Evolutionary conservation across 2,329 filamentous ascomycete species (phyloP), one percentile per base, ranked within the genome.

Genomic region (Bimuria novae-zelandiae): DNA sequence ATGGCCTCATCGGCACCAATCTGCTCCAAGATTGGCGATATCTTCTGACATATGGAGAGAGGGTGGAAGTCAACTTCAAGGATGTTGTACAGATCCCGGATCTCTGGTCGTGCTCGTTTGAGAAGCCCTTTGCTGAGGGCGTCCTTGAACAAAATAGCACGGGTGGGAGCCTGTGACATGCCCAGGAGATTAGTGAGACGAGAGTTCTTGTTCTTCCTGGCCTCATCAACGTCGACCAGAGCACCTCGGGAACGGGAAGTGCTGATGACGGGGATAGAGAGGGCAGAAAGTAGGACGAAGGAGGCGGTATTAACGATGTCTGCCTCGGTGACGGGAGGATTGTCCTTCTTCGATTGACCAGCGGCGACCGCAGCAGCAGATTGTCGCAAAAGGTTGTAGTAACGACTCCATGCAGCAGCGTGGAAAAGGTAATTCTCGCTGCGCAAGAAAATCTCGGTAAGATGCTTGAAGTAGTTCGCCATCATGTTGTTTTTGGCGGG

Each of bases 391-490:
- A 99, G 86, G 73, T 92, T 96, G 83, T 96, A 97, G 82, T 97
- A 97, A 68, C 93, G 85, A 65, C 92, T 95, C 91, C 92, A 99
- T 57, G 94, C 92, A 49, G 94, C 94, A 64, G 94, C 94, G 73
- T 99, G 94, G 87, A 99, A 99, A 40, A 99, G 87, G 75, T 97
- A 97, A 82, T 99, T 99, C 80, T 97, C 94, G 76, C 93, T 96
- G 63, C 97, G 94, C 59, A 99, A 85, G 84, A 99, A 99, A 75
- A 99, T 99, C 61, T 92, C 87, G 35, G 94, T 97, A 53, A 99
- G 87, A 81, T 97, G 97, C 83, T 99, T 94, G 78, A 97, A 99
- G 84, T 99, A 99, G 82, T 97, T 99, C 79, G 94, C 94, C 94
- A 99, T 99, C 94, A 99, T 97, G 73, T 97, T 83, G 75, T 97